Evolutionary conservation across 2,329 filamentous ascomycete species (phyloP).

Genomic region (Colletotrichum karsti): DNA sequence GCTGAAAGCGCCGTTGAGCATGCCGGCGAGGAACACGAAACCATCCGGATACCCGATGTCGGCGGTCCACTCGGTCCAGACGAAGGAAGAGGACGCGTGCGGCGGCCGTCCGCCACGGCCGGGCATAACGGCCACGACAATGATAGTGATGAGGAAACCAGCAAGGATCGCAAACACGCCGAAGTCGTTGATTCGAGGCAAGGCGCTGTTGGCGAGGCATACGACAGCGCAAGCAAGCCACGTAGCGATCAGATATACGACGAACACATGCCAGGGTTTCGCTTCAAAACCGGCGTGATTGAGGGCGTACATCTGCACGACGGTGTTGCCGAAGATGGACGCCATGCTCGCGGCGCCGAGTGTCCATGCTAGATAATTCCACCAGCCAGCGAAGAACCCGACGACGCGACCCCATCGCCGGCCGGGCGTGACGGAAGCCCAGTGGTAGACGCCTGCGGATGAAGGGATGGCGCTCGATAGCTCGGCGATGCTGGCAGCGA

Average conservation of each 20-base stretch:
- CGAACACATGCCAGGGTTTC: slow-evolving; percentile 52
- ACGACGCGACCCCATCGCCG: slow-evolving; percentile 57
- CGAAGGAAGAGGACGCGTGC: slow-evolving; percentile 44
- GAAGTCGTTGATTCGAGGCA: slow-evolving; percentile 61
- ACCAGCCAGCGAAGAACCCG: slow-evolving; percentile 55
- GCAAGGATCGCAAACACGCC: slow-evolving; percentile 60
- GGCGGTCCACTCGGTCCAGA: slow-evolving; percentile 50
- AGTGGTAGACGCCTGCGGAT: slow-evolving; percentile 68
- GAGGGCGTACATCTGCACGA: slow-evolving; percentile 53
- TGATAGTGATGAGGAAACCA: slow-evolving; percentile 62
- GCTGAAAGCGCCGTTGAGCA: slow-evolving; percentile 73
- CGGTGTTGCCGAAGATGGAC: slow-evolving; percentile 48
- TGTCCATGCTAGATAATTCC: slow-evolving; percentile 53
- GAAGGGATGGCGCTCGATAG: slow-evolving; percentile 70
- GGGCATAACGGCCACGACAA: slow-evolving; percentile 64
- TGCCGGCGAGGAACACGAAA: slow-evolving; percentile 50
- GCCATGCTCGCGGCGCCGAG: slow-evolving; percentile 49
- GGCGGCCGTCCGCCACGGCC: slow-evolving; percentile 38
- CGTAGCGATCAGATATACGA: slow-evolving; percentile 48
- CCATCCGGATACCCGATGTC: slow-evolving; percentile 49
- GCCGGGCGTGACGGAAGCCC: slow-evolving; percentile 67
- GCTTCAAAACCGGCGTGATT: slow-evolving; percentile 46
- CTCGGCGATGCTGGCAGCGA: slow-evolving; percentile 68
- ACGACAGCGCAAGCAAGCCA: slow-evolving; percentile 48
- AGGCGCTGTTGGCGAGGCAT: slow-evolving; percentile 63